Percentiles rank a stretch among this genome's conserved stretches.
phyloP scores from a whole-genome alignment of 139 green algal genomes.

The Picochlorum sp. region DNA sequence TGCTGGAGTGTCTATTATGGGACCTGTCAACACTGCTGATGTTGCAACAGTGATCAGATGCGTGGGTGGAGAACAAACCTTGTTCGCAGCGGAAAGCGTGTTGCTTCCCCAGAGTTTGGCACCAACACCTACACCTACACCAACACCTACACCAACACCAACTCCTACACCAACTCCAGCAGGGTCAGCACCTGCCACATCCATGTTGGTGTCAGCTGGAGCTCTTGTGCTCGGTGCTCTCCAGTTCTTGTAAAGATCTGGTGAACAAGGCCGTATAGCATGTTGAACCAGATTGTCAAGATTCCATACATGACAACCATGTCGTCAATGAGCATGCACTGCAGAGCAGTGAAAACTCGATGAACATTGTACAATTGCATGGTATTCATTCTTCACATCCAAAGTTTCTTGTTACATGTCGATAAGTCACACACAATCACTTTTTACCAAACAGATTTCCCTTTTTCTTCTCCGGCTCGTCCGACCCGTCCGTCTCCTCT shows the following conservation, averaged over 20 bases:
- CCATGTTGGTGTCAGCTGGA: too few species aligned
- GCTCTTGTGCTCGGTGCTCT: conserved; percentile 5
- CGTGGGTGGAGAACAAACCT: neutral
- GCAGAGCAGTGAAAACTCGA: too few species aligned
- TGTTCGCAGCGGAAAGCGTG: neutral
- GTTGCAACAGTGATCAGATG: neutral
- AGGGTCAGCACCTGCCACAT: too few species aligned
- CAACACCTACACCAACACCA: too few species aligned
- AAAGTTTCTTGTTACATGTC: too few species aligned
- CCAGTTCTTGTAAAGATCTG: neutral
- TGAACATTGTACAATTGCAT: too few species aligned
- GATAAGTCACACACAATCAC: neutral
- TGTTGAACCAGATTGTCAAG: too few species aligned
- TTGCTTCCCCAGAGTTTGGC: neutral
- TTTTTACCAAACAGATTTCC: conserved; percentile 2
- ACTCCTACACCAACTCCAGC: too few species aligned
- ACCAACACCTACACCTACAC: neutral
- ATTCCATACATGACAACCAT: too few species aligned
- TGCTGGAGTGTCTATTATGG: neutral
- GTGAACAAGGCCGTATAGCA: too few species aligned
- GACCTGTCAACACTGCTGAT: neutral
- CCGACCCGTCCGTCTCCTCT: neutral
- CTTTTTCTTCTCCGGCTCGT: conserved; percentile 4
- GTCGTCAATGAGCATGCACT: too few species aligned
- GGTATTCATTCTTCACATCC: too few species aligned